phyloP scores from a whole-genome alignment of 192 early-diverging fungal genomes.

The Coemansia sp. region DNA sequence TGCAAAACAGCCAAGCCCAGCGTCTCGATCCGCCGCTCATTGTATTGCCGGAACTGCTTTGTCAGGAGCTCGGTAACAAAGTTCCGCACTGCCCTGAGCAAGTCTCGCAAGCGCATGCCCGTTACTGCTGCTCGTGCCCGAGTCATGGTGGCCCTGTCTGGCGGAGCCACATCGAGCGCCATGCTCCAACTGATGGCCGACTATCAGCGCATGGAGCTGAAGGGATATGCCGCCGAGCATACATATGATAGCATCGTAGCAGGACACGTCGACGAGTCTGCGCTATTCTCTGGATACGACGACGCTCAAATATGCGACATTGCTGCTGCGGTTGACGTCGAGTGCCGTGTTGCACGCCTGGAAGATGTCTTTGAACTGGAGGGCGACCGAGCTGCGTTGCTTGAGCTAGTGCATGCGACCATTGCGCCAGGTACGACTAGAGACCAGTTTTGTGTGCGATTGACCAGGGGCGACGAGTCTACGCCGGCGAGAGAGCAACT shows the following conservation, averaged over 20 bases:
- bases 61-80: conserved; percentile 68
- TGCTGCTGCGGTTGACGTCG: conserved; percentile 42
- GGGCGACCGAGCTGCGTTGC: conserved; percentile 14
- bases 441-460: conserved; percentile 27
- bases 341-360: conserved; percentile 58
- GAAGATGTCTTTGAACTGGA: conserved; percentile 66
- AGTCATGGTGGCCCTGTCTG: conserved; percentile 83
- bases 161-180: conserved; percentile 80
- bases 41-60: conserved; percentile 88
- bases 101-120: conserved; percentile 49
- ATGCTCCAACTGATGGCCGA: conserved; percentile 68
- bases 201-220: conserved; percentile 59
- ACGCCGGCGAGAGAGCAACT: conserved; percentile 48
- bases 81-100: conserved; percentile 68
- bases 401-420: conserved; percentile 20
- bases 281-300: conserved; percentile 55
- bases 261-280: conserved; percentile 81
- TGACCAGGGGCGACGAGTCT: conserved; percentile 7
- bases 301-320: conserved; percentile 50
- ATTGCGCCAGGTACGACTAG: conserved; percentile 16
- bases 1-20: conserved; percentile 73
- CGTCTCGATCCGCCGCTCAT: conserved; percentile 68
- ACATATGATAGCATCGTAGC: conserved; percentile 66
- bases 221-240: conserved; percentile 63
- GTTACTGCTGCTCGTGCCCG: conserved; percentile 51